Conservation (phyloP, 148 eudicot genomes). For the Polygonum maritimum region DNA sequence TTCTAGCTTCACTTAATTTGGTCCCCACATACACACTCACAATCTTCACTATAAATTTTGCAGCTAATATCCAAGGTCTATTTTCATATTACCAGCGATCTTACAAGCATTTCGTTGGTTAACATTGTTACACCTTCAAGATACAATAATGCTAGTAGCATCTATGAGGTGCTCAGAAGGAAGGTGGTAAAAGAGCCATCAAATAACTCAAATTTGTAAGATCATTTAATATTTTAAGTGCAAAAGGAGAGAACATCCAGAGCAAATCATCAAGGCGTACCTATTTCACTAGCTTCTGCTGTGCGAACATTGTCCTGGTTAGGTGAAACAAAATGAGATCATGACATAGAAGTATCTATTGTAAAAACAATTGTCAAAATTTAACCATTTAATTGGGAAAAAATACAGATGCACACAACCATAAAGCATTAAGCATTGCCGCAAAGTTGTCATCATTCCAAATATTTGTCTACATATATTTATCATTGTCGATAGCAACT, state of each 20-base stretch:
- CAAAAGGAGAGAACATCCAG: not conserved
- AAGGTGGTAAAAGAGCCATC: not conserved
- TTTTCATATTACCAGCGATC: not conserved
- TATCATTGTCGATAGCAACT: not conserved
- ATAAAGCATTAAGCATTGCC: not conserved
- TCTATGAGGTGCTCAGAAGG: not conserved
- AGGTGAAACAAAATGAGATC: conserved; percentile 3
- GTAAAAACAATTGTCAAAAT: not conserved
- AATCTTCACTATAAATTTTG: not conserved
- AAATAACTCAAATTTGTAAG: not conserved
- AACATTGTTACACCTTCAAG: not conserved
- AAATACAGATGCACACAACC: not conserved
- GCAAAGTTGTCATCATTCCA: not conserved
- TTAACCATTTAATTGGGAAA: not conserved
- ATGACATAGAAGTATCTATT: not conserved
- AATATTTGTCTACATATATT: not conserved
- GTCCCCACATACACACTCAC: not conserved
- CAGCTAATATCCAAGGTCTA: not conserved
- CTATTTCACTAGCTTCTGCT: conserved; percentile 1
- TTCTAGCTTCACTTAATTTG: not conserved
- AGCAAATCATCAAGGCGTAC: not conserved
- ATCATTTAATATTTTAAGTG: not conserved
- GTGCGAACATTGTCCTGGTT: not conserved
- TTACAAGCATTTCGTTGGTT: not conserved
- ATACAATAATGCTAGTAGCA: not conserved